Base-by-base conservation (phyloP, 306 rosid species). In the Oemleria cerasiformis region DNA sequence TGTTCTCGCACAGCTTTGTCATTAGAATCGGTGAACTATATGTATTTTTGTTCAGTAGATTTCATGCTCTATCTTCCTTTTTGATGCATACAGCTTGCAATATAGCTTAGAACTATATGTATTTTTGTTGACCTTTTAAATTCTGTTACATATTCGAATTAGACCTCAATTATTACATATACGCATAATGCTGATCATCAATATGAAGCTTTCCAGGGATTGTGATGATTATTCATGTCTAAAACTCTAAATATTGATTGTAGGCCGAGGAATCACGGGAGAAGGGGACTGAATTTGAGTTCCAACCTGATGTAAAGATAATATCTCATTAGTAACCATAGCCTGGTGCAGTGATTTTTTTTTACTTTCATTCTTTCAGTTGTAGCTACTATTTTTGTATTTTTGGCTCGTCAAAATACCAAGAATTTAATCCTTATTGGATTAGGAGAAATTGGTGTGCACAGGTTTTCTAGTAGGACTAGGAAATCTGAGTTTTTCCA, bases 221-320 rank as follows among this genome's bases (percentile, higher is more conserved):
- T 70, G 40, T 36, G 67, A 19, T 71, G 44, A 20, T 55, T 34
- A 53, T 67, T 43, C 41, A 60, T 47, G 51, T 17, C 49, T 65
- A 20, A 54, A 70, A n/a, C n/a, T n/a, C n/a, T n/a, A n/a, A n/a
- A n/a, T 76, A 60, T 54, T 71, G 69, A 73, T 62, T 83, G 72
- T 82, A 93, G 98, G 74, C 63, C 54, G 96, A 78, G 67, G 92
- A 83, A 73, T 85, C 78, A 65, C 85, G 80, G 49, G 97, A 75
- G 77, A 85, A 84, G 75, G 97, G 97, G 75, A 80, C 78, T 72
- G 96, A 90, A 84, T 8, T 78, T 66, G 98, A 87, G 81, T 93
- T 87, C 79, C 90, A 86, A 76, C 96, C 96, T 19, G 97, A 93
- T 86, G 73, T 76, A 8, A 93, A 88, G 82, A 97, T 93, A 84